Evolutionary conservation across 2,329 filamentous ascomycete genomes (phyloP), one percentile per base, ranked within the genome.

Genomic region (Cladobotryum protrusum): DNA sequence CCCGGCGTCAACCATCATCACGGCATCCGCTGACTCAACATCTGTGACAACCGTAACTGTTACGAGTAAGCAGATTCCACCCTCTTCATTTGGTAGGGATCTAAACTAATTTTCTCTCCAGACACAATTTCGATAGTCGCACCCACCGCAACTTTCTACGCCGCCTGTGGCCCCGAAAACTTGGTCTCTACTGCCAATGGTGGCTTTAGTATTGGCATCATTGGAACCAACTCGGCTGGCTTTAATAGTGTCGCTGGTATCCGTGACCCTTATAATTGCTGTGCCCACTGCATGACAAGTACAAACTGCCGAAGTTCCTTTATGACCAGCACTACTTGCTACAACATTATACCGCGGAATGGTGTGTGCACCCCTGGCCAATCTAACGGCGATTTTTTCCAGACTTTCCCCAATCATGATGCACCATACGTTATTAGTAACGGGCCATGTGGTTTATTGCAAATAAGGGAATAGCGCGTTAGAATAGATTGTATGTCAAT

Each of bases 261-360:
- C 19, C 3, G n/a, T 4, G 13, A 5, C 29, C 14, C 48, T 32
- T 50, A 50, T 43, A 14, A 17, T 5, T 50, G 48, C 29, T 50
- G 48, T 18, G 6, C 35, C 9, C 5, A 36, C 18, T 50, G 48
- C 18, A 41, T 42, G 35, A 50, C 20, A 17, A 50, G 14, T 9
- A 1, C 11, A 2, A 15, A 34, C 48, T 50, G 48, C 24, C 15
- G 48, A 29, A 43, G 35, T 2, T 40, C 48, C 14, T 4, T 45
- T 8, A 24, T 14, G 19, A 32, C 9, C 33, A 20, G 12, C 13
- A 20, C 56, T 56, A 81, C 7, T 24, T 24, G 20, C 20, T 24
- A 24, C 20, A 4, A 24, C 20, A 24, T 7, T 4, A 24, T 7
- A 4, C 20, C 20, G 7, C 4, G 4, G 20, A 24, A 24, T 7